These are phyloP conservation scores for Debaryomyces prosopidis DNA, from an alignment of 805 yeast genomes.

Conservation along the genomic window DNA sequence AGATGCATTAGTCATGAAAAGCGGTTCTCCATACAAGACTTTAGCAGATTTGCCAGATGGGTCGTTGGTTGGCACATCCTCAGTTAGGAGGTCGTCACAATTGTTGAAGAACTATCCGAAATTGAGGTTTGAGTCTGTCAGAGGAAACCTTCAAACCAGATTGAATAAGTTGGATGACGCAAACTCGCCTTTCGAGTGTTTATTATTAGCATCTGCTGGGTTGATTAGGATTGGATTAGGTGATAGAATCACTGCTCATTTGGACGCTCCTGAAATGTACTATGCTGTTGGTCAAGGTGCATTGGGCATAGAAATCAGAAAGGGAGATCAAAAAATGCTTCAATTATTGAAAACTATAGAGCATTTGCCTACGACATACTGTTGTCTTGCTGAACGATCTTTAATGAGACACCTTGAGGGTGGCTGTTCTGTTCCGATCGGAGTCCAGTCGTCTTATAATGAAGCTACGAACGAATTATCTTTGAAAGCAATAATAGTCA, in stretches of 20 bases:
- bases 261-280: constrained; percentile 79
- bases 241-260: constrained; percentile 70
- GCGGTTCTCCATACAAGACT: constrained; percentile 59
- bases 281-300: constrained; percentile 99
- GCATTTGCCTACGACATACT: constrained; percentile 62
- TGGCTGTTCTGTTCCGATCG: constrained; percentile 97
- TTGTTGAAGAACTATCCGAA: constrained; percentile 75
- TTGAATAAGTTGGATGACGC: constrained; percentile 76
- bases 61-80: constrained; percentile 89
- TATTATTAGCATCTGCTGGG: constrained; percentile 92
- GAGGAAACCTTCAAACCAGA: constrained; percentile 82
- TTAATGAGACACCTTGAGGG: constrained; percentile 89
- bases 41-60: constrained; percentile 81
- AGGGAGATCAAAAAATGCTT: constrained; percentile 59
- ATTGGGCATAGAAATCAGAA: constrained; percentile 84
- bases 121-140: constrained; percentile 74
- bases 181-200: constrained; percentile 63
- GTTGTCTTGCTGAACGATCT: constrained; percentile 87
- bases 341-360: constrained; percentile 64
- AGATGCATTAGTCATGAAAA: constrained; percentile 82
- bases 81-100: constrained; percentile 92
- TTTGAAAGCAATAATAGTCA: constrained; percentile 73
- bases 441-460: constrained; percentile 67
- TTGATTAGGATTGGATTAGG: constrained; percentile 69
- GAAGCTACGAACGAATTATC: constrained; percentile 43